Base-by-base conservation (phyloP, 768 basidiomycete genomes). In the Podaxis sp. region DNA sequence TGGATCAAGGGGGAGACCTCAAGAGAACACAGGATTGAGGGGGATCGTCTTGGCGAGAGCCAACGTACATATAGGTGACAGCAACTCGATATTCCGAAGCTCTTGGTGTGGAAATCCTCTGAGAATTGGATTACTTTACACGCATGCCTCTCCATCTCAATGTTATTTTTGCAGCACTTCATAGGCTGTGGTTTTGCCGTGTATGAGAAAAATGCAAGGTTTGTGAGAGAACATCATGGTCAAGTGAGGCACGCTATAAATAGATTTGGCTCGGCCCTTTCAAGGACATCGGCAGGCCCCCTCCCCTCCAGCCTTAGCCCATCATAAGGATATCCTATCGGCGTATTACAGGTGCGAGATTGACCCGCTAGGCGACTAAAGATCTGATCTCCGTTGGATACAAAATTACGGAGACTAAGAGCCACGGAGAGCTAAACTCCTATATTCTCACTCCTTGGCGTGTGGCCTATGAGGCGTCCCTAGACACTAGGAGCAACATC, bases 101-200 rank as follows among this genome's bases (percentile, higher is more conserved):
- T 29, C 15, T 19, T 3, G n/a, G 43, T 55, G 60, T 61, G 60
- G 60, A 61, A 51, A 59, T 51, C 40, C 49, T 52, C 25, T 59
- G 58, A 51, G 58, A 59, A 51, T 15, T 59, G 37, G 29, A 38
- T 50, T 51, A 15, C 8, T 37, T 22, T 51, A 59, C 58, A 51
- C 58, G 33, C 58, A 59, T 59, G 58, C 33, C 52, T 22, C 60
- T 17, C 53, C 12, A n/a, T 25, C 27, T 22, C 7, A 24, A 47
- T 41, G 33, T 53, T 61, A 61, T 61, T 55, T 61, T 61, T 61
- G 46, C 53, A 46, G 52, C 43, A 11, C 33, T 25, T 15, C 43
- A 61, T 55, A 61, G 60, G 52, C 41, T 55, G 53, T 19, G 8
- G 33, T 61, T 38, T 36, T 47, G 29, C 53, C 53, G 4, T 19